Base-by-base conservation (phyloP, 768 basidiomycete genomes). In the Hemileccinum rubropunctum region DNA sequence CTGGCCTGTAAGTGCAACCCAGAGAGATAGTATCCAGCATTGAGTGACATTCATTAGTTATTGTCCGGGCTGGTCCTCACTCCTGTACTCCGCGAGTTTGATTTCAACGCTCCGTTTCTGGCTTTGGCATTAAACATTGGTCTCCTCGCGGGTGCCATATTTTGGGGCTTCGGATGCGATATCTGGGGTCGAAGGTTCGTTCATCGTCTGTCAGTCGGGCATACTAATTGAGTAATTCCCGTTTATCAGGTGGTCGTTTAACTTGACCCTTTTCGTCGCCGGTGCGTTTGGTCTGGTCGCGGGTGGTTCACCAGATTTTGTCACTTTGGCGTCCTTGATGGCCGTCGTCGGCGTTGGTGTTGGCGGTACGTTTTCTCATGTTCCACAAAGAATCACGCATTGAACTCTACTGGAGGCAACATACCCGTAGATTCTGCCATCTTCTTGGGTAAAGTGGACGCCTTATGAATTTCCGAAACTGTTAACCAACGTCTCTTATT, bases 401-500 rank as follows among this genome's bases (percentile, higher is more conserved):
- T 55, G 13, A 54, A 39, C 8, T 32, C 20, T 15, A 13, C 10
- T 41, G 12, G 15, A 68, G 70, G 83, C 9, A 83, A 83, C 58
- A 62, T 83, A 34, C 79, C 82, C 2, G 81, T 83, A 3, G 79
- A 74, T 54, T 73, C 76, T 13, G 73, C 76, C 6, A 73, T 80
- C 18, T 79, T 80, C 54, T 64, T 80, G 43, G 78, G 78, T 77
- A 11, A 21, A 54, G 11, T 26, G 15, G 2, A 39, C 8, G 9
- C 32, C 18, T 20, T 54, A 9, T 23, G 1, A 17, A 23, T 17
- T 33, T 27, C 15, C 12, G 17, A 37, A 23, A 9, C 12, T 6
- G 5, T 3, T 43, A 4, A 35, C 21, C 59, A 42, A 53, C 34
- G 11, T 51, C 18, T 34, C 9, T 21, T n/a, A 46, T 57, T 34